Conservation (phyloP, 495 filamentous ascomycete genomes). For the Oleoguttula mirabilis region DNA sequence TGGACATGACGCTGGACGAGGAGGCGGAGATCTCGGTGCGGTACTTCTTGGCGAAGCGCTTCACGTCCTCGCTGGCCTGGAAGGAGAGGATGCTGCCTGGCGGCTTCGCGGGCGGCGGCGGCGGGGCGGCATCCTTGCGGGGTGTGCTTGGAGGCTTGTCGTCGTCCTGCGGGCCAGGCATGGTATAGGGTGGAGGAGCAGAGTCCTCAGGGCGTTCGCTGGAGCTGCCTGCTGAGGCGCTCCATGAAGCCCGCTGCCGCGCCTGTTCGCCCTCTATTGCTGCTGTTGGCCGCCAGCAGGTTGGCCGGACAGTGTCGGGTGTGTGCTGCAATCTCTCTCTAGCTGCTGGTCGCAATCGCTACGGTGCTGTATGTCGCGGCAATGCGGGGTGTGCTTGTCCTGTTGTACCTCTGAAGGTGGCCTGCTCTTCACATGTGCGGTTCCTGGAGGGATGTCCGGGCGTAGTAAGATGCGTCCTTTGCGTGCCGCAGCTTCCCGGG, state of each 20-base stretch:
- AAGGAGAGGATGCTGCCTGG: conserved; percentile 11
- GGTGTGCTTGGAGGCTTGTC: conserved; percentile 1
- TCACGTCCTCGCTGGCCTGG: conserved; percentile 33
- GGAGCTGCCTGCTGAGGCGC: conserved; percentile 15
- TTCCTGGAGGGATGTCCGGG: too few species aligned
- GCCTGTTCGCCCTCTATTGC: not conserved
- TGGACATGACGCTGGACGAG: conserved; percentile 59
- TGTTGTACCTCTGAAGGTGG: too few species aligned
- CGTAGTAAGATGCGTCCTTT: too few species aligned
- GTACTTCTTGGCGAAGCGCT: conserved; percentile 58
- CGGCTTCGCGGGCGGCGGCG: conserved; percentile 5
- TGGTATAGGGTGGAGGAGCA: conserved; percentile 8
- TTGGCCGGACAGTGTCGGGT: too few species aligned
- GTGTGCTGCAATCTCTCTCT: too few species aligned
- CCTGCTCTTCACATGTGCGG: too few species aligned
- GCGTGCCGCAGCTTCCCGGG: too few species aligned
- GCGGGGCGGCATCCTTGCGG: not conserved
- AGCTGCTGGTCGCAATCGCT: too few species aligned
- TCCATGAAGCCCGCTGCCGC: conserved; percentile 22
- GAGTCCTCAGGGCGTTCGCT: conserved; percentile 16
- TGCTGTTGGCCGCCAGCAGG: not conserved
- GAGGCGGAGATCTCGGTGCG: conserved; percentile 70
- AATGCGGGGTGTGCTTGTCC: too few species aligned
- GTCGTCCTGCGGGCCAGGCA: conserved; percentile 21
- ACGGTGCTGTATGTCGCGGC: too few species aligned